These are phyloP conservation scores for Xylariaceae sp. DNA, from an alignment of 2,329 filamentous ascomycete species.

Conservation along the genomic window DNA sequence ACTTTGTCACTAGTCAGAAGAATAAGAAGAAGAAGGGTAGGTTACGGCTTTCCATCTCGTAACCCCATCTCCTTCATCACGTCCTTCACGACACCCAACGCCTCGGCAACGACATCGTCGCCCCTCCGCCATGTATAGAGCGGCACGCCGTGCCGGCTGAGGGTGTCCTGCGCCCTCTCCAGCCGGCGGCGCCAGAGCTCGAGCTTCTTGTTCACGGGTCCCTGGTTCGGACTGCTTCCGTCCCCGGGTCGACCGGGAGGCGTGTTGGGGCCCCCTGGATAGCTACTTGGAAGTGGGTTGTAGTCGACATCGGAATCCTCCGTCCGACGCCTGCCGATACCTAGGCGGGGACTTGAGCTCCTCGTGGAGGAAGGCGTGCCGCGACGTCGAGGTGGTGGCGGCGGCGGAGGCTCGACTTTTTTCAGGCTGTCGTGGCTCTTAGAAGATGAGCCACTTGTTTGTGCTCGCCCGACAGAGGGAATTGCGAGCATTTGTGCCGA, in stretches of 20 bases:
- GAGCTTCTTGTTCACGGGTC: conserved; percentile 57
- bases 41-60: not conserved
- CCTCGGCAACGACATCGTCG: conserved; percentile 62
- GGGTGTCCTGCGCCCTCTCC: conserved; percentile 54
- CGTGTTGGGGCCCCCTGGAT: conserved; percentile 10
- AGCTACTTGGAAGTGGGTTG: conserved; percentile 32
- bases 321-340: conserved; percentile 26
- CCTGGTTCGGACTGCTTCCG: conserved; percentile 14
- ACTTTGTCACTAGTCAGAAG: too few species aligned
- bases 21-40: too few species aligned
- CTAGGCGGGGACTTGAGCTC: conserved; percentile 16
- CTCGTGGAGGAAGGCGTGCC: conserved; percentile 35
- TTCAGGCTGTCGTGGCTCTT: conserved; percentile 6
- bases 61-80: conserved; percentile 41
- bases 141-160: conserved; percentile 60
- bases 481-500: conserved; percentile 26
- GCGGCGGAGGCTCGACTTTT: conserved; percentile 31
- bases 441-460: not conserved
- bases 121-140: conserved; percentile 71
- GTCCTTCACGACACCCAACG: conserved; percentile 57
- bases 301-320: conserved; percentile 38
- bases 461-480: not conserved
- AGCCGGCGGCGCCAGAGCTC: conserved; percentile 67
- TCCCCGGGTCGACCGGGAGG: conserved; percentile 16
- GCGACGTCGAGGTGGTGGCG: conserved; percentile 43